Conservation (phyloP, 306 rosid genomes). For the Rosa chinensis region DNA sequence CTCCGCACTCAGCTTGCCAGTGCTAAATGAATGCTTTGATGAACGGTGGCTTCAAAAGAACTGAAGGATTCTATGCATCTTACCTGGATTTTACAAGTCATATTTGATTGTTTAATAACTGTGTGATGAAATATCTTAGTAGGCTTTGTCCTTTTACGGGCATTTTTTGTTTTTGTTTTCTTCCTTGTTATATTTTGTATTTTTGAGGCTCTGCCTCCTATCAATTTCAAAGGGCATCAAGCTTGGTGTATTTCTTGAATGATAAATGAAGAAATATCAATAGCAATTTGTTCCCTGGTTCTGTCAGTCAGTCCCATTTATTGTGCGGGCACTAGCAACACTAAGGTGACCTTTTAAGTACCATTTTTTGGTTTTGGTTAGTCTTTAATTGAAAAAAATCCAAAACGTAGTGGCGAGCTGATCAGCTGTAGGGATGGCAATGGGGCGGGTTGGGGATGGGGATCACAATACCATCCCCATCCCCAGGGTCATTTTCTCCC, state of each 20-base stretch:
- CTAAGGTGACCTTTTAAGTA: too few relatives aligned
- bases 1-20: slow-evolving; percentile 79
- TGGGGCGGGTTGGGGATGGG: too few relatives aligned
- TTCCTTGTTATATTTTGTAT: slow-evolving; percentile 31
- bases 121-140: slow-evolving; percentile 43
- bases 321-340: background rate
- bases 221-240: slow-evolving; percentile 24
- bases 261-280: slow-evolving; percentile 16
- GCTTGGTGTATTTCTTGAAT: slow-evolving; percentile 1
- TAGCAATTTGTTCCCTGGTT: background rate
- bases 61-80: slow-evolving; percentile 6
- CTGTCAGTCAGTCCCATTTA: background rate
- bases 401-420: too few relatives aligned
- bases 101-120: slow-evolving; percentile 49
- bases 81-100: slow-evolving; percentile 22
- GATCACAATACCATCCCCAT: too few relatives aligned
- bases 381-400: too few relatives aligned
- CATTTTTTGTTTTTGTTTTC: background rate
- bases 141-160: slow-evolving; percentile 37
- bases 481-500: too few relatives aligned
- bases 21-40: slow-evolving; percentile 49
- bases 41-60: background rate
- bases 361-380: too few relatives aligned
- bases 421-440: too few relatives aligned
- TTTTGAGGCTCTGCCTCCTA: slow-evolving; percentile 44